phyloP scores from a whole-genome alignment of 371 early-diverging fungal species.

The Apophysomyces sp. region DNA sequence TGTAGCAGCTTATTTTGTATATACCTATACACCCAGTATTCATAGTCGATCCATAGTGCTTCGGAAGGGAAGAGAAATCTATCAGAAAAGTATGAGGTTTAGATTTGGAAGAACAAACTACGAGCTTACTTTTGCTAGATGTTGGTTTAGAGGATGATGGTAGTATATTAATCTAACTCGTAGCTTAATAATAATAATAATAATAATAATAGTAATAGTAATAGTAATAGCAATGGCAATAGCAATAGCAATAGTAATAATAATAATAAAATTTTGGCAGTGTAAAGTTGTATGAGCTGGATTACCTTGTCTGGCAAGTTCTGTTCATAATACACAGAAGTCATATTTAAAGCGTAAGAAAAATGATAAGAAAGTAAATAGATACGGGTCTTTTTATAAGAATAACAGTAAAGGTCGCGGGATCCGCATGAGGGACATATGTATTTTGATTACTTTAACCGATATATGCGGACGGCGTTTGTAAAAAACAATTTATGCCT shows the following conservation, averaged over 20 bases:
- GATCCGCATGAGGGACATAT: not conserved
- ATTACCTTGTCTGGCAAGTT: not conserved
- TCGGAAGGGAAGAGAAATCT: too few species aligned
- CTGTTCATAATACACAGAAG: not conserved
- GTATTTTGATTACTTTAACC: not conserved
- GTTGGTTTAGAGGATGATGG: too few species aligned
- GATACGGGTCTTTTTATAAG: not conserved
- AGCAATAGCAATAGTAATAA: too few species aligned
- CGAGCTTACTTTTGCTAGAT: too few species aligned
- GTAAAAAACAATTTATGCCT: slow-evolving; percentile 33
- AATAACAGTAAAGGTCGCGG: not conserved
- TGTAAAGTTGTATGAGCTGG: not conserved
- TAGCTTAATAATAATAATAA: too few species aligned
- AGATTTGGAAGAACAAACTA: too few species aligned
- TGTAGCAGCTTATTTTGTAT: not conserved
- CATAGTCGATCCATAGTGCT: not conserved
- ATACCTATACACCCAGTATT: not conserved
- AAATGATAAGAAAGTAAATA: not conserved
- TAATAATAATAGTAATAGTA: too few species aligned
- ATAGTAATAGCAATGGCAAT: too few species aligned
- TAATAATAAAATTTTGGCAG: not conserved
- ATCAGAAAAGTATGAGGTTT: too few species aligned
- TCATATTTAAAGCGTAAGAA: not conserved
- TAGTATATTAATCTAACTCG: too few species aligned
- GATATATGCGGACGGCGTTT: slow-evolving; percentile 32